Evolutionary conservation across 225 moss, liverwort and hornwort genomes (phyloP).

Genomic region (Lunularia cruciata): DNA sequence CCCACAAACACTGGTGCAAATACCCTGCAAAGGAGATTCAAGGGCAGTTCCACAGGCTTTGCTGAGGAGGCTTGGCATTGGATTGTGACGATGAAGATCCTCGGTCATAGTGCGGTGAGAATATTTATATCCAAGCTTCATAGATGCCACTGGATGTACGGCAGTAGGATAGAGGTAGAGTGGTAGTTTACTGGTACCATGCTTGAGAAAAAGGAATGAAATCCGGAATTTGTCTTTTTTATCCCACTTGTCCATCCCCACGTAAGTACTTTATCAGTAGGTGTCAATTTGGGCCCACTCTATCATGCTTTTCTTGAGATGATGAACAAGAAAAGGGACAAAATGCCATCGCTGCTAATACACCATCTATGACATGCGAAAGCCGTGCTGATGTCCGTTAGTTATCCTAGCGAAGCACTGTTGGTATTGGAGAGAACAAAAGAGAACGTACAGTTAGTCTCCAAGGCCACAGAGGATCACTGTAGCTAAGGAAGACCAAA

Average conservation of each 20-base stretch:
- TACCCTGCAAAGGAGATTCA: too few species aligned
- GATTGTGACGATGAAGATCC: background rate
- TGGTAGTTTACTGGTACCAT: background rate
- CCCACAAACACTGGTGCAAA: too few species aligned
- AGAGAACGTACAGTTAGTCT: background rate
- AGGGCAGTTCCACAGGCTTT: background rate
- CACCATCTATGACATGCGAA: background rate
- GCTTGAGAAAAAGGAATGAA: background rate
- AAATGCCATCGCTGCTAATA: background rate
- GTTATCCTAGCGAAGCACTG: background rate
- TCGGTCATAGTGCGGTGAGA: background rate
- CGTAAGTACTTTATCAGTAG: background rate
- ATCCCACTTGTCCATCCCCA: background rate
- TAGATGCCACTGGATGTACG: background rate
- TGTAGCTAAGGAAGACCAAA: background rate
- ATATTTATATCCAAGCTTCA: background rate
- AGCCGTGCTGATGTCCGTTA: background rate
- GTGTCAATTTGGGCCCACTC: background rate
- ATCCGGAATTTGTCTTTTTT: background rate
- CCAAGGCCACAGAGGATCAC: background rate
- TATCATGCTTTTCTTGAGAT: background rate
- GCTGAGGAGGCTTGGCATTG: background rate
- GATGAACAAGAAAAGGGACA: constrained; percentile 1
- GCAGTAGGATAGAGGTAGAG: too few species aligned
- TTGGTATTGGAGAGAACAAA: background rate